Conservation (phyloP, 2,329 filamentous ascomycete genomes). For the Eutypa lata region DNA sequence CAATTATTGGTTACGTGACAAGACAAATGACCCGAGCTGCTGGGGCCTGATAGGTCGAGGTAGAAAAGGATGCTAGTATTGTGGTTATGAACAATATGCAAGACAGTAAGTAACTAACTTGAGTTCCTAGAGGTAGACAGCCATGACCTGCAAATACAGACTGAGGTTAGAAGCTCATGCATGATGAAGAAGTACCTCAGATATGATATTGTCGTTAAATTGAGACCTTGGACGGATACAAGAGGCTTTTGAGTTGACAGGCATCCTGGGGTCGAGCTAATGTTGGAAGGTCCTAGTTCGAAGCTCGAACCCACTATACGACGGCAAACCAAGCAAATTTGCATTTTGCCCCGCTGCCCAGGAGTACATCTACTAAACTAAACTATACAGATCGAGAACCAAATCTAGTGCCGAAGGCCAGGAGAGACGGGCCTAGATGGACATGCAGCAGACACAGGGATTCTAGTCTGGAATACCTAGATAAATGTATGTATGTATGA, state of each 20-base stretch:
- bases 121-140: neutral
- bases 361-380: too few species aligned
- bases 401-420: neutral
- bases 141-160: neutral
- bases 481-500: too few species aligned
- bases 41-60: neutral
- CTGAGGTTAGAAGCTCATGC: neutral
- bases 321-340: neutral
- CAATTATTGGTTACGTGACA: neutral
- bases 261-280: neutral
- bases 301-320: neutral
- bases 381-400: neutral
- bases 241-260: too few species aligned
- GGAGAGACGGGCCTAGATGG: neutral
- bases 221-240: neutral
- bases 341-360: neutral
- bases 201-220: neutral
- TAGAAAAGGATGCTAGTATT: neutral
- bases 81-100: neutral
- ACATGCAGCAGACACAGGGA: neutral
- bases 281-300: neutral
- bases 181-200: neutral
- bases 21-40: neutral
- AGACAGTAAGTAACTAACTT: too few species aligned
- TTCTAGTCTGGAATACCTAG: neutral